These are phyloP conservation scores for Fraxinus anomala DNA, from an alignment of 257 asterid genomes.

Conservation along the genomic window DNA sequence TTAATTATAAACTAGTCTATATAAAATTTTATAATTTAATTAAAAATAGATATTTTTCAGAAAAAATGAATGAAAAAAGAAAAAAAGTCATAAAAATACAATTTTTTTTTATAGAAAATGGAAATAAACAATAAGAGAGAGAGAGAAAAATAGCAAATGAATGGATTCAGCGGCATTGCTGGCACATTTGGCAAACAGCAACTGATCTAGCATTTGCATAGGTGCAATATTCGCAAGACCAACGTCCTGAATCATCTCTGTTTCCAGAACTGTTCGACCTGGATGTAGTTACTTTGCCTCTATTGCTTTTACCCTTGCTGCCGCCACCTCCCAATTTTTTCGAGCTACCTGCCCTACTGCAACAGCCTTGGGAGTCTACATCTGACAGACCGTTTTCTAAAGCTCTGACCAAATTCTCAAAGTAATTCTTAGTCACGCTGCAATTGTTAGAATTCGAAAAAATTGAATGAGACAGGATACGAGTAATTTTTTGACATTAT, in stretches of 20 bases:
- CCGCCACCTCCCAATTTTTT: slow-evolving; percentile 57
- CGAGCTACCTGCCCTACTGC: slow-evolving; percentile 62
- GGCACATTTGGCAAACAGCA: slow-evolving; percentile 69
- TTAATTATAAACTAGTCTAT: no score
- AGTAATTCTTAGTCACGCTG: slow-evolving; percentile 94
- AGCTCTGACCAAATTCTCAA: slow-evolving; percentile 89
- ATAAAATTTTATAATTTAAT: no score
- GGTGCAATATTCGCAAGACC: slow-evolving; percentile 81
- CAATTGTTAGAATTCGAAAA: slow-evolving; percentile 22
- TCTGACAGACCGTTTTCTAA: slow-evolving; percentile 87
- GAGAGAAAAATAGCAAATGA: no score
- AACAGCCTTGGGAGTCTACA: slow-evolving; percentile 61
- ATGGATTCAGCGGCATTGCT: slow-evolving; percentile 50
- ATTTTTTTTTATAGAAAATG: no score
- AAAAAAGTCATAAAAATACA: no score
- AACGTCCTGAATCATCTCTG: slow-evolving; percentile 62
- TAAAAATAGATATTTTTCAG: no score
- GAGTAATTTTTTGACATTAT: background rate
- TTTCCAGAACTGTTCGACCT: slow-evolving; percentile 57
- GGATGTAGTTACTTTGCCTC: slow-evolving; percentile 65
- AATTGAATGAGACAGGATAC: slow-evolving; percentile 5
- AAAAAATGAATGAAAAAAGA: no score
- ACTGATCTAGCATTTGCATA: slow-evolving; percentile 58
- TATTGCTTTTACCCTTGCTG: slow-evolving; percentile 57
- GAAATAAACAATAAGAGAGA: no score